These are phyloP conservation scores for Neurospora intermedia DNA, from an alignment of 495 filamentous ascomycete genomes.

Conservation along the genomic window DNA sequence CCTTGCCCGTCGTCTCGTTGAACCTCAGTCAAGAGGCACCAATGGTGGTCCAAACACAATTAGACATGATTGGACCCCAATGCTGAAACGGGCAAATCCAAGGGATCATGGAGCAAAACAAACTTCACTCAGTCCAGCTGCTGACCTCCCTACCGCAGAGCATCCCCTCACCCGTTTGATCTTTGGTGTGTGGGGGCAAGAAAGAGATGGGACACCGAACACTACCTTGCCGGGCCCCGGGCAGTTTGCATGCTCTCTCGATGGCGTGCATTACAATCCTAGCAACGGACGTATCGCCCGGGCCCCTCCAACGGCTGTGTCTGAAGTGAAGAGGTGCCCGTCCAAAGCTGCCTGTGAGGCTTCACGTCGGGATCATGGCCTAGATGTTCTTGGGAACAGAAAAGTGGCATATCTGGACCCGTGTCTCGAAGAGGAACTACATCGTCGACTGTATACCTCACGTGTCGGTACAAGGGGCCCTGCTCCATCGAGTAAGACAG, in stretches of 20 bases:
- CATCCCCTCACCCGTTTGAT: background rate
- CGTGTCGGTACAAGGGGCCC: conserved; percentile 16
- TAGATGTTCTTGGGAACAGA: conserved; percentile 4
- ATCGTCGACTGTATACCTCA: conserved; percentile 8
- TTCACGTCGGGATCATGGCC: conserved; percentile 3
- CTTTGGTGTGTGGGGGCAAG: background rate
- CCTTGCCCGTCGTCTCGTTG: background rate
- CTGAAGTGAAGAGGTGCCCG: conserved; percentile 2
- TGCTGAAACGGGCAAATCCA: background rate
- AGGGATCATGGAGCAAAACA: background rate
- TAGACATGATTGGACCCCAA: background rate
- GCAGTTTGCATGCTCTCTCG: conserved; percentile 1
- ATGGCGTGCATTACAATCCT: conserved; percentile 8
- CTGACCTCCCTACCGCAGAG: background rate
- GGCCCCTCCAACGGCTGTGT: conserved; percentile 5
- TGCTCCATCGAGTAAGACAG: conserved; percentile 13
- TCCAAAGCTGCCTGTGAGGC: conserved; percentile 1
- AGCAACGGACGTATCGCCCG: conserved; percentile 10
- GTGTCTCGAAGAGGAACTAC: conserved; percentile 4
- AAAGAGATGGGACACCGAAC: background rate
- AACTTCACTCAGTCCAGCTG: background rate
- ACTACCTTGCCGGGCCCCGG: conserved; percentile 1
- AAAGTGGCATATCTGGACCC: background rate
- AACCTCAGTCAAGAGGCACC: background rate
- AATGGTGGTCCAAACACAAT: background rate